Evolutionary conservation across 140 eudicot species (phyloP).

Genomic region (Stevia rebaudiana): DNA sequence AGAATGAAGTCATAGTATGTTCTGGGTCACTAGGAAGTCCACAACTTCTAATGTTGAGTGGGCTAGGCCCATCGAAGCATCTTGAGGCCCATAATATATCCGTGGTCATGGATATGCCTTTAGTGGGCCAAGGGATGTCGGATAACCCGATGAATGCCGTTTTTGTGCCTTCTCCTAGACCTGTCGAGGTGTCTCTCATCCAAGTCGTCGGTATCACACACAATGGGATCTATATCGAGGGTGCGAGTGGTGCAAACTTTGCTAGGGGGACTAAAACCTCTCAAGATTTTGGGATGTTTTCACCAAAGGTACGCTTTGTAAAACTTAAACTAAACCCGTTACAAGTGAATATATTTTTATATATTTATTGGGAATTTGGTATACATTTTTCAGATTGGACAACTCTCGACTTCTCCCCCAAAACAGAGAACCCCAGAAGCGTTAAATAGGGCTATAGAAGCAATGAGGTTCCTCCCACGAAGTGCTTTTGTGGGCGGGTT

Average conservation of each 20-base stretch:
- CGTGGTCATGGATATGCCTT: slow-evolving; percentile 55
- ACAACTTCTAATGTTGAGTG: slow-evolving; percentile 83
- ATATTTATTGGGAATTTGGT: not conserved
- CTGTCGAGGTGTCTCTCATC: slow-evolving; percentile 74
- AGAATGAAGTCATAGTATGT: slow-evolving; percentile 62
- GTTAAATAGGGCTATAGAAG: slow-evolving; percentile 45
- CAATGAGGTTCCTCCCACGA: slow-evolving; percentile 50
- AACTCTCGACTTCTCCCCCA: slow-evolving; percentile 81
- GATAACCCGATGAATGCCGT: slow-evolving; percentile 94
- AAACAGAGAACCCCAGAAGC: slow-evolving; percentile 71
- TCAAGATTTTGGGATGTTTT: slow-evolving; percentile 68
- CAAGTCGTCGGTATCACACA: slow-evolving; percentile 85
- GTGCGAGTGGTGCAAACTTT: slow-evolving; percentile 63
- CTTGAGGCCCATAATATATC: slow-evolving; percentile 65
- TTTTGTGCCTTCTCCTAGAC: slow-evolving; percentile 72
- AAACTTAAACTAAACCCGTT: not conserved
- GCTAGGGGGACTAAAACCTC: slow-evolving; percentile 28
- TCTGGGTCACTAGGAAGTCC: slow-evolving; percentile 94
- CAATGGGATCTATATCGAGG: slow-evolving; percentile 75
- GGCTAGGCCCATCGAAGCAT: slow-evolving; percentile 72
- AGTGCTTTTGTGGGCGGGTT: slow-evolving; percentile 67
- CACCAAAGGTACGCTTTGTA: slow-evolving; percentile 42
- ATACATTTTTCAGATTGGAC: slow-evolving; percentile 61
- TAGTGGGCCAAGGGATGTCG: slow-evolving; percentile 76
- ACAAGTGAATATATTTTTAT: not conserved